Evolutionary conservation across 2,329 filamentous ascomycete species (phyloP), one percentile per base, ranked within the genome.

Genomic region (Colletotrichum aenigma): DNA sequence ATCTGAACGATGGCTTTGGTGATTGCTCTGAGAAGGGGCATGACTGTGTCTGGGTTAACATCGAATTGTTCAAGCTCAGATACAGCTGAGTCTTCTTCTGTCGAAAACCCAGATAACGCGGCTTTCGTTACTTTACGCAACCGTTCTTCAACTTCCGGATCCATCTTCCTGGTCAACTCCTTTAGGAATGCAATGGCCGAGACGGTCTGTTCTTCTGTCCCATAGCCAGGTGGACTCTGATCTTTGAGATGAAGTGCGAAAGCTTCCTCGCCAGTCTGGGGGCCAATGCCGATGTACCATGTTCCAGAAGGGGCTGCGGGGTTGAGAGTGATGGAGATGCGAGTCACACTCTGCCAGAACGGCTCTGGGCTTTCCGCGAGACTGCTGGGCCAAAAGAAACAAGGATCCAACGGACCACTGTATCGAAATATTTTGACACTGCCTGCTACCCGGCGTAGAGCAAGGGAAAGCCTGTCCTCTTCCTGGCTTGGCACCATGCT

Each of bases 141-240:
- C n/a, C 8, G 38, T n/a, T 10, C 10, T 43, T 4, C 38, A n/a
- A 43, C 38, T 43, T 43, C 38, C 10, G 38, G 18, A 18, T 10
- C 6, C 38, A 10, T 10, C 38, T 43, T 43, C 38, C 6, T 43
- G 38, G 18, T 43, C 38, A 43, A 43, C 6, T 43, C 38, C 9
- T 0, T 0, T n/a, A 43, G 38, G 0, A n/a, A 43, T 10, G 1
- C 38, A 43, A 43, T 18, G 38, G 38, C 38, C 18, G 18, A 43
- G 0, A 43, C 8, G 18, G 38, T 43, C 18, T 43, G 38, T 43
- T 43, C 18, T 43, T 43, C 38, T 6, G 38, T 43, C 18, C 38
- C 38, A 43, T 43, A 43, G 16, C 38, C 38, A 43, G 38, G 38
- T n/a, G 38, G 38, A n/a, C 38, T n/a, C 3, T 43, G 18, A 43